Conservation (phyloP, 225 moss, liverwort and hornwort species). For the Anthoceros angustus region DNA sequence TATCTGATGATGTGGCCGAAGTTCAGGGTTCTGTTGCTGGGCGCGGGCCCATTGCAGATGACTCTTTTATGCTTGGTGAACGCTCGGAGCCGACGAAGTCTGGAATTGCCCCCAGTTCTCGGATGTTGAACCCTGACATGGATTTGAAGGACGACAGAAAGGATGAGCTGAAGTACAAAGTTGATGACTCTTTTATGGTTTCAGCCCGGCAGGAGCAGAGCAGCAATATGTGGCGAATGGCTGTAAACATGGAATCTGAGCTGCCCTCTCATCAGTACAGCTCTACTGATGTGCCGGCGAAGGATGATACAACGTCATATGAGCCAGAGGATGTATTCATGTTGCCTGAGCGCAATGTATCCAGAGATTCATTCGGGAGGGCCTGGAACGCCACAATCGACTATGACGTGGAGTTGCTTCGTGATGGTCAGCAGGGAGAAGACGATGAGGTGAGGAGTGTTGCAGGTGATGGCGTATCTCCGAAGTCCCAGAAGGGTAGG, state of each 20-base stretch:
- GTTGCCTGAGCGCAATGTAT: conserved; percentile 46
- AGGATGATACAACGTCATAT: conserved; percentile 8
- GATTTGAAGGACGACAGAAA: background rate
- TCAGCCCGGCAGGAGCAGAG: conserved; percentile 26
- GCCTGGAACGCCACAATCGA: conserved; percentile 54
- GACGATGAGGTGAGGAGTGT: conserved; percentile 27
- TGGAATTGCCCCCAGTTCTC: conserved; percentile 11
- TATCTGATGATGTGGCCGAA: conserved; percentile 9
- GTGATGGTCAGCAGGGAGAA: conserved; percentile 25
- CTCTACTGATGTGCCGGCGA: conserved; percentile 7
- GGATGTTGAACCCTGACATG: conserved; percentile 6
- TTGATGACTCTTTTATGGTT: conserved; percentile 33
- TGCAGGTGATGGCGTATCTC: conserved; percentile 40
- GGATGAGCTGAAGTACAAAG: conserved; percentile 10
- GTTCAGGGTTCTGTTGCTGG: conserved; percentile 7
- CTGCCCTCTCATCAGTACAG: conserved; percentile 14
- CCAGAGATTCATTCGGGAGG: conserved; percentile 46
- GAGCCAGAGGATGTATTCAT: conserved; percentile 30
- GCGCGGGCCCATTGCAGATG: conserved; percentile 22
- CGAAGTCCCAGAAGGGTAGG: conserved; percentile 69
- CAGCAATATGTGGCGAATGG: conserved; percentile 27
- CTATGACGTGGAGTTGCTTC: conserved; percentile 41
- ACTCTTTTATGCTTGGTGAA: conserved; percentile 19
- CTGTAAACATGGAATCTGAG: conserved; percentile 37
- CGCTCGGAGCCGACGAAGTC: conserved; percentile 14